These are phyloP conservation scores for Leccinum boreale DNA, from an alignment of 768 basidiomycete species.

Conservation along the genomic window DNA sequence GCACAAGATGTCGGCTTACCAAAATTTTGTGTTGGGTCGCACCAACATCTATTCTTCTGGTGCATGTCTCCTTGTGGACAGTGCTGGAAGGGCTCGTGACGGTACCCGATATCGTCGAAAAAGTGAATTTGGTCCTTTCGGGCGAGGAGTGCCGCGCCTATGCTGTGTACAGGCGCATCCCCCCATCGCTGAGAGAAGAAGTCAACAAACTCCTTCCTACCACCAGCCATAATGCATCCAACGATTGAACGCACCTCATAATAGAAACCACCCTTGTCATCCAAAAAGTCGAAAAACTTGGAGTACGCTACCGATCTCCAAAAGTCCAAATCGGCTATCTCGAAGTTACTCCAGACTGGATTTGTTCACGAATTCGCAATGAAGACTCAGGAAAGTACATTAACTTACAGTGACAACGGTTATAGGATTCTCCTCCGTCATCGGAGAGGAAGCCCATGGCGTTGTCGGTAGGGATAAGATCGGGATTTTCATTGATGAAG, in stretches of 20 bases:
- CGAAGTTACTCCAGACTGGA: slow-evolving; percentile 69
- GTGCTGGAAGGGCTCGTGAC: slow-evolving; percentile 77
- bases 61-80: slow-evolving; percentile 62
- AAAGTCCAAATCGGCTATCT: slow-evolving; percentile 86
- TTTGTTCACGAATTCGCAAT: slow-evolving; percentile 27
- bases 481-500: slow-evolving; percentile 62
- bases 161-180: slow-evolving; percentile 84
- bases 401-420: slow-evolving; percentile 72
- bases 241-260: slow-evolving; percentile 60
- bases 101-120: slow-evolving; percentile 83
- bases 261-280: slow-evolving; percentile 84
- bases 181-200: slow-evolving; percentile 60
- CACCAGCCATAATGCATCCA: not conserved
- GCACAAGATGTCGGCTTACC: slow-evolving; percentile 38
- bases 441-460: slow-evolving; percentile 74
- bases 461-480: slow-evolving; percentile 60
- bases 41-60: slow-evolving; percentile 62
- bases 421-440: slow-evolving; percentile 63
- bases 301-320: slow-evolving; percentile 84
- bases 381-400: not conserved
- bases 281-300: slow-evolving; percentile 79
- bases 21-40: slow-evolving; percentile 68
- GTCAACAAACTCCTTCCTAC: not conserved
- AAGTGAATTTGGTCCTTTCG: slow-evolving; percentile 75
- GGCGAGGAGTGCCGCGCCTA: slow-evolving; percentile 76